Evolutionary conservation across 2,329 filamentous ascomycete species (phyloP).

Genomic region (Sclerotinia borealis): DNA sequence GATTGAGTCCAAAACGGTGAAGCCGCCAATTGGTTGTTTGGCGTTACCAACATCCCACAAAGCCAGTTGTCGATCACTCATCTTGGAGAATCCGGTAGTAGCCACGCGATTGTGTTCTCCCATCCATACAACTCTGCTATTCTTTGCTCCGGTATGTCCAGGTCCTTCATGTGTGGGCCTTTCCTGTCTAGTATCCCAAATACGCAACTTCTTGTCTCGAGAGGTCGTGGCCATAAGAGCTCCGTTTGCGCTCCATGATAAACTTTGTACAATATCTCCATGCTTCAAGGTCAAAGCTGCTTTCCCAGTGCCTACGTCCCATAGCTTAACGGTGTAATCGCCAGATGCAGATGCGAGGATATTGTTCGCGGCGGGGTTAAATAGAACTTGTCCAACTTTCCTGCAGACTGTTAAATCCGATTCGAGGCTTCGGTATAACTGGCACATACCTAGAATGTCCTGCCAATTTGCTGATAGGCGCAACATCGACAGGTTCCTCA

Average conservation of each 20-base stretch:
- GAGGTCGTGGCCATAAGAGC: constrained; percentile 85
- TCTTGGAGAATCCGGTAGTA: constrained; percentile 94
- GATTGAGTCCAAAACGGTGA: constrained; percentile 86
- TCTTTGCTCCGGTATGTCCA: constrained; percentile 92
- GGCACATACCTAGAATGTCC: constrained; percentile 73
- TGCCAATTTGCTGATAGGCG: constrained; percentile 72
- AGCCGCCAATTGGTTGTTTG: constrained; percentile 78
- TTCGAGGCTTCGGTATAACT: neutral
- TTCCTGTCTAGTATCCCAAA: constrained; percentile 97
- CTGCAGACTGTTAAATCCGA: constrained; percentile 42
- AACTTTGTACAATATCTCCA: constrained; percentile 85
- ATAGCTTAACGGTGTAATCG: constrained; percentile 91
- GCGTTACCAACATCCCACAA: constrained; percentile 87
- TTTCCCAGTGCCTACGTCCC: constrained; percentile 81
- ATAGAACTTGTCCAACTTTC: constrained; percentile 96
- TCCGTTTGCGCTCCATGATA: constrained; percentile 92
- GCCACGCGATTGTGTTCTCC: constrained; percentile 94
- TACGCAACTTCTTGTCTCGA: constrained; percentile 93
- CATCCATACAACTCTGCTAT: constrained; percentile 94
- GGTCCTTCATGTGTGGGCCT: constrained; percentile 75
- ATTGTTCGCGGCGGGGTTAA: constrained; percentile 94
- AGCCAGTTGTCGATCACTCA: constrained; percentile 95
- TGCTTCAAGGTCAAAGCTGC: constrained; percentile 73
- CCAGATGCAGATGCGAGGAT: constrained; percentile 92
- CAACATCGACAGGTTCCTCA: constrained; percentile 76